Base-by-base conservation (phyloP, 331 rosid genomes). In the Acacia concinna region DNA sequence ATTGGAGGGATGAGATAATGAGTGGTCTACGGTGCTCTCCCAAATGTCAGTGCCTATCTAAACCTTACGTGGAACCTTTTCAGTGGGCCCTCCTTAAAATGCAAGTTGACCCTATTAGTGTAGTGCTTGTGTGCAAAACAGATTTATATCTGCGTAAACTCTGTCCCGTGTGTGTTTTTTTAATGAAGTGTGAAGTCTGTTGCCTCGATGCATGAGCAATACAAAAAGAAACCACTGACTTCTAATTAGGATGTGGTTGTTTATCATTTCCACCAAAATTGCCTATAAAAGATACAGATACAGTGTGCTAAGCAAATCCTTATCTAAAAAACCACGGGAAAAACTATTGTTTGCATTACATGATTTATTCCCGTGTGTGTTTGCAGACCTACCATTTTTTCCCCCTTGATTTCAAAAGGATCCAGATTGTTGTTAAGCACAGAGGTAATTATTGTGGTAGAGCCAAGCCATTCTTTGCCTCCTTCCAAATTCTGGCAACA, bases 1-100 rank as follows among this genome's bases (percentile, higher is more conserved):
- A 49, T 37, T 77, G 66, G 54, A n/a, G n/a, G 47, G 47, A 34
- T 64, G 62, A 15, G 74, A 38, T 38, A 20, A 14, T 0, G 70
- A 73, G 75, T 84, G 85, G 78, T 73, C 65, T 51, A 67, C 30
- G 14, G 64, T 84, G 79, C 44, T 44, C 60, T n/a, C 0, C 0
- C 4, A 2, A 60, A 63, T 75, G 62, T 28, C 54, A 65, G 4
- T 44, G 20, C 74, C 76, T 80, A 84, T 77, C 82, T 78, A 54
- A 71, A 31, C 41, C 78, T 76, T 28, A 66, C 40, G 76, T 82
- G 79, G 79, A 75, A 69, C 10, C 67, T 14, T 5, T 43, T 63
- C 20, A 4, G 40, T 31, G 49, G 70, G 68, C 17, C 68, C 41
- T 63, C 23, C 68, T 30, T 7, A 4, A 4, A 63, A 27, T 15